These are phyloP conservation scores for Aspergillus unguis DNA, from an alignment of 2,329 filamentous ascomycete species.

Conservation along the genomic window DNA sequence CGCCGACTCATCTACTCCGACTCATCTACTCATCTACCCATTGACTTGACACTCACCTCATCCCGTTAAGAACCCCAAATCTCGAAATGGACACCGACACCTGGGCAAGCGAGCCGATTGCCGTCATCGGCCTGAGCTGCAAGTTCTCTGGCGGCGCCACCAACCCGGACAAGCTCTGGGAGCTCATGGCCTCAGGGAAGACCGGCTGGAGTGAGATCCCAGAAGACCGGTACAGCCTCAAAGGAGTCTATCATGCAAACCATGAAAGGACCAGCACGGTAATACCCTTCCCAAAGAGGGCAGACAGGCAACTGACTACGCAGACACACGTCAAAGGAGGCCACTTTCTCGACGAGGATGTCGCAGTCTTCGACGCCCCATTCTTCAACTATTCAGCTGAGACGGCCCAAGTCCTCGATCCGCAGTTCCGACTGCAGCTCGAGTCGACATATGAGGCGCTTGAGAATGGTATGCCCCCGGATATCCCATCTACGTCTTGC, in stretches of 20 bases:
- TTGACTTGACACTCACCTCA: too few species aligned
- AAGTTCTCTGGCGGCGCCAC: not conserved
- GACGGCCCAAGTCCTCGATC: slow-evolving; percentile 13
- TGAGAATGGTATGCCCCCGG: slow-evolving; percentile 16
- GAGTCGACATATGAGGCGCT: slow-evolving; percentile 22
- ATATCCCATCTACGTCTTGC: too few species aligned
- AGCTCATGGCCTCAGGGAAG: not conserved
- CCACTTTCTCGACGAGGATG: slow-evolving; percentile 10
- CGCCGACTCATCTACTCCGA: too few species aligned
- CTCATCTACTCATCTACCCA: too few species aligned
- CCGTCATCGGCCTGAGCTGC: not conserved
- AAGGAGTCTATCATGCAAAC: not conserved
- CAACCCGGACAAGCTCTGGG: not conserved
- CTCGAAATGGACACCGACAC: not conserved
- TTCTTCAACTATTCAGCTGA: slow-evolving; percentile 2
- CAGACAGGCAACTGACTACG: not conserved
- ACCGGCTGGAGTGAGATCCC: not conserved
- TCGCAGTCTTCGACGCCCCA: not conserved
- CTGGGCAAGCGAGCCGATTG: not conserved
- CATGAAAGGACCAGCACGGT: not conserved
- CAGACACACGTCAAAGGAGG: slow-evolving; percentile 10
- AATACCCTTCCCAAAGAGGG: not conserved
- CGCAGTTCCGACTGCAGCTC: slow-evolving; percentile 21
- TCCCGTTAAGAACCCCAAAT: not conserved
- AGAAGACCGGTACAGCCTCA: not conserved